Percentiles rank a stretch among this genome's conserved stretches.
phyloP scores from a whole-genome alignment of 2,329 filamentous ascomycete species.

The Alternaria gansuensis region DNA sequence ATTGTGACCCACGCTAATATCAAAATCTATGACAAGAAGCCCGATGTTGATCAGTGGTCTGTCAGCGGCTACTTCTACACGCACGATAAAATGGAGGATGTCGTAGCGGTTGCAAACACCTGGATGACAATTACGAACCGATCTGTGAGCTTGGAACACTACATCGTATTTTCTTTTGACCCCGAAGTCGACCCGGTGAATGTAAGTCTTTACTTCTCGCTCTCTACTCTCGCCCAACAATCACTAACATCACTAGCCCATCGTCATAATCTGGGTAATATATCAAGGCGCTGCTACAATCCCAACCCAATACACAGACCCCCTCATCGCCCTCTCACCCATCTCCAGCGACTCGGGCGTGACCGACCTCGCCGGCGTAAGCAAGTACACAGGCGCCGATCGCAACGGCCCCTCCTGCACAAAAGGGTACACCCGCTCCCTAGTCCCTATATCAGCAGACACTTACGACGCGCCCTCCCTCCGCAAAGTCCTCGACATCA shows the following conservation, averaged over 20 bases:
- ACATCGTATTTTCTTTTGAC: conserved; percentile 24
- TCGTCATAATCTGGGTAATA: conserved; percentile 28
- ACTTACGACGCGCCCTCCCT: conserved; percentile 22
- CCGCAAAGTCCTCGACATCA: conserved; percentile 25
- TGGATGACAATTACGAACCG: conserved; percentile 24
- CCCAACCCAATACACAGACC: conserved; percentile 29
- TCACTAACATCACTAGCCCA: conserved; percentile 18
- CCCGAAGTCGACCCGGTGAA: conserved; percentile 24
- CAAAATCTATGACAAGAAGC: conserved; percentile 28
- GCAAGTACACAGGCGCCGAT: conserved; percentile 19
- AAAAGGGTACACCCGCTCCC: conserved; percentile 22
- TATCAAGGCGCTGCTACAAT: conserved; percentile 28
- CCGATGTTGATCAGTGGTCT: conserved; percentile 23
- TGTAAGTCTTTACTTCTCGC: conserved; percentile 11
- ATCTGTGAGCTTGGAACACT: conserved; percentile 28
- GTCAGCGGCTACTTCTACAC: conserved; percentile 27
- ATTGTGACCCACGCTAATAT: conserved; percentile 37
- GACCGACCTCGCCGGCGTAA: conserved; percentile 30
- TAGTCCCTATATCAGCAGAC: conserved; percentile 25
- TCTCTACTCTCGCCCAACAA: background rate
- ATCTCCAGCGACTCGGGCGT: conserved; percentile 16
- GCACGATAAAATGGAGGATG: conserved; percentile 29
- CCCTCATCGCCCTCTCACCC: conserved; percentile 28
- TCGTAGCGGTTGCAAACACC: conserved; percentile 25
- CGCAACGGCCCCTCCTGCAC: conserved; percentile 26